A percentile compares a stretch with the other conserved stretches of the same genome.
Conservation (phyloP, 768 basidiomycete species). For the Xerocomellus chrysenteron region DNA sequence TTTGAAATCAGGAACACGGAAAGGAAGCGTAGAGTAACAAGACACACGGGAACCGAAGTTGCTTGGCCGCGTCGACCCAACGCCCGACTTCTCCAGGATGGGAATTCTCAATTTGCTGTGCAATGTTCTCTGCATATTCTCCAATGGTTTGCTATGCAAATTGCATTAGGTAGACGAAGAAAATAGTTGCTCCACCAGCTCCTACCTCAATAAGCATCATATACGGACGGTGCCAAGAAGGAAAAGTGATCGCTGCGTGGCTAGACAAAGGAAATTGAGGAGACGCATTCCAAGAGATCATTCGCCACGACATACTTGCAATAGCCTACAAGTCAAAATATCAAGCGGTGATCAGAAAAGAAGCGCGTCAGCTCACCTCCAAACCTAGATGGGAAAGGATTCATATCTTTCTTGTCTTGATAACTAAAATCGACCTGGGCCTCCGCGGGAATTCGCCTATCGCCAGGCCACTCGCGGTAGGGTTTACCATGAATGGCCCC, state of each 20-base stretch:
- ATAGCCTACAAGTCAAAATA: slow-evolving; percentile 15
- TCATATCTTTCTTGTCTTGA: slow-evolving; percentile 24
- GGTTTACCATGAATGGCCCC: slow-evolving; percentile 27
- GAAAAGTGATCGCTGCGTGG: slow-evolving; percentile 22
- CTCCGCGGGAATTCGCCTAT: slow-evolving; percentile 16
- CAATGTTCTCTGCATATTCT: slow-evolving; percentile 23
- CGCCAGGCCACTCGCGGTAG: slow-evolving; percentile 25
- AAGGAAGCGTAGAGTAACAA: neutral
- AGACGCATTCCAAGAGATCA: neutral
- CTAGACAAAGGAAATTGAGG: slow-evolving; percentile 3
- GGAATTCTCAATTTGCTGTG: slow-evolving; percentile 23
- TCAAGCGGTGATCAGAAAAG: neutral
- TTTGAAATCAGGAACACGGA: neutral
- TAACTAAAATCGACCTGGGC: slow-evolving; percentile 16
- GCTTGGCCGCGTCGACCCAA: slow-evolving; percentile 22
- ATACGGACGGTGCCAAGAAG: slow-evolving; percentile 30
- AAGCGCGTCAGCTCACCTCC: slow-evolving; percentile 17
- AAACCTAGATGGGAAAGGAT: slow-evolving; percentile 26
- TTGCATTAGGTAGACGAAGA: neutral
- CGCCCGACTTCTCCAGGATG: slow-evolving; percentile 16
- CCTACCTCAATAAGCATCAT: slow-evolving; percentile 28
- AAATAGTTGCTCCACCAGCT: neutral
- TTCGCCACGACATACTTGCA: slow-evolving; percentile 22
- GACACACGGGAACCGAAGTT: slow-evolving; percentile 30
- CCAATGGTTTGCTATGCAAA: slow-evolving; percentile 27